A percentile compares a stretch with the other conserved stretches of the same genome.
Conservation (phyloP, 768 basidiomycete genomes). For the Royoungia palumana region DNA sequence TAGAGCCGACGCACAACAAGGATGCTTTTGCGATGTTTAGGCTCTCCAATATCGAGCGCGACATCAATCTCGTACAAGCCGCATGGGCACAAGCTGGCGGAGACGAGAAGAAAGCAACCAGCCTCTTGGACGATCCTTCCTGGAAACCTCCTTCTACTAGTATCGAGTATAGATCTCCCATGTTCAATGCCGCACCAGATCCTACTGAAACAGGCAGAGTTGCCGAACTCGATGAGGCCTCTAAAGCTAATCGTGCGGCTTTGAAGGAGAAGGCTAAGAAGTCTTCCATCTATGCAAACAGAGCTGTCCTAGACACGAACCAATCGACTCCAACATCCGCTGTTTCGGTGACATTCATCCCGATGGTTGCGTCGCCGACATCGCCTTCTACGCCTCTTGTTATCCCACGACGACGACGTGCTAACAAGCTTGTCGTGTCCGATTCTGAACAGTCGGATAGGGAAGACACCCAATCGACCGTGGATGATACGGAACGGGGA, state of each 20-base stretch:
- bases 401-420: slow-evolving; percentile 46
- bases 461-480: slow-evolving; percentile 39
- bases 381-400: slow-evolving; percentile 44
- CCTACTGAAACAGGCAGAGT: slow-evolving; percentile 53
- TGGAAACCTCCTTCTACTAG: slow-evolving; percentile 44
- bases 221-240: slow-evolving; percentile 71
- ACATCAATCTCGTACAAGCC: slow-evolving; percentile 43
- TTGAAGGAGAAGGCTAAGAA: slow-evolving; percentile 74
- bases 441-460: slow-evolving; percentile 53
- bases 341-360: slow-evolving; percentile 29
- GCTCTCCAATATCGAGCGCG: slow-evolving; percentile 53
- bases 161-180: slow-evolving; percentile 16
- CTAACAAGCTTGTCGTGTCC: slow-evolving; percentile 61
- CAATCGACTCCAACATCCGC: slow-evolving; percentile 37
- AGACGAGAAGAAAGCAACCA: slow-evolving; percentile 59
- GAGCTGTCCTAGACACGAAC: slow-evolving; percentile 48
- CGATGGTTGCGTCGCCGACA: slow-evolving; percentile 33
- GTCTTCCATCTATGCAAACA: slow-evolving; percentile 79
- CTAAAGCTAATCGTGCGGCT: slow-evolving; percentile 60
- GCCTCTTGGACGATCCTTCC: slow-evolving; percentile 50
- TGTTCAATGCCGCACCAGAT: slow-evolving; percentile 14
- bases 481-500: slow-evolving; percentile 42
- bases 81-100: slow-evolving; percentile 65
- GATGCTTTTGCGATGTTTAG: slow-evolving; percentile 53
- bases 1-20: slow-evolving; percentile 23